phyloP scores from a whole-genome alignment of 768 basidiomycete species.

The Termitomyces sp. region DNA sequence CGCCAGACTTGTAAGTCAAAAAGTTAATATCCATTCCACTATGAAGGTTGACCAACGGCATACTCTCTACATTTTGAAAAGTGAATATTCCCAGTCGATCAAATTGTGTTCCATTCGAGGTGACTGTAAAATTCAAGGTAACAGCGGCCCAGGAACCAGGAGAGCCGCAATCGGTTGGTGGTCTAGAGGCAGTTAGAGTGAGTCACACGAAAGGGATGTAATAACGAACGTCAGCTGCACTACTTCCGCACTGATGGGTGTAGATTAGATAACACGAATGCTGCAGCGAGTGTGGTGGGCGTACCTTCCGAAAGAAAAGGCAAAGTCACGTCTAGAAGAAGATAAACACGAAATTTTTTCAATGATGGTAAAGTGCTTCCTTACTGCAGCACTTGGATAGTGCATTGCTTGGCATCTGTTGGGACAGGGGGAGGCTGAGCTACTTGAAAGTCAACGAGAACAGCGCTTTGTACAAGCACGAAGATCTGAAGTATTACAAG shows the following conservation, averaged over 20 bases:
- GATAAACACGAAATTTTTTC: neutral
- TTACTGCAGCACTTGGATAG: constrained; percentile 59
- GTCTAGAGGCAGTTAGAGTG: constrained; percentile 32
- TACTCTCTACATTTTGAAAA: constrained; percentile 76
- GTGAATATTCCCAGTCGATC: constrained; percentile 72
- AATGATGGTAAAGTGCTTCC: neutral
- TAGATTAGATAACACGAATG: neutral
- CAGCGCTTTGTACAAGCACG: constrained; percentile 19
- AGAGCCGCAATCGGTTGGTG: constrained; percentile 67
- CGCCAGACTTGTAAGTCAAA: constrained; percentile 56
- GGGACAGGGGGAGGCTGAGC: constrained; percentile 69
- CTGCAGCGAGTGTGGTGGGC: neutral
- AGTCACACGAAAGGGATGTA: neutral
- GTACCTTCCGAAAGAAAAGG: constrained; percentile 64
- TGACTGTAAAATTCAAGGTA: constrained; percentile 73
- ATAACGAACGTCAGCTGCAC: constrained; percentile 50
- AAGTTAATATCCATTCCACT: neutral
- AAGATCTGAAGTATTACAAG: neutral
- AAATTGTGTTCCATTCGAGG: constrained; percentile 74
- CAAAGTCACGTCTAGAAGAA: constrained; percentile 58
- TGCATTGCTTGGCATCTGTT: constrained; percentile 55
- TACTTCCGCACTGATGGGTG: constrained; percentile 50
- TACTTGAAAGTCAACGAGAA: constrained; percentile 66
- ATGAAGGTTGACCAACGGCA: constrained; percentile 13
- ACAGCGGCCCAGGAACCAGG: constrained; percentile 72